Base-by-base conservation (phyloP, 306 rosid genomes). In the Hylodesmum podocarpum region DNA sequence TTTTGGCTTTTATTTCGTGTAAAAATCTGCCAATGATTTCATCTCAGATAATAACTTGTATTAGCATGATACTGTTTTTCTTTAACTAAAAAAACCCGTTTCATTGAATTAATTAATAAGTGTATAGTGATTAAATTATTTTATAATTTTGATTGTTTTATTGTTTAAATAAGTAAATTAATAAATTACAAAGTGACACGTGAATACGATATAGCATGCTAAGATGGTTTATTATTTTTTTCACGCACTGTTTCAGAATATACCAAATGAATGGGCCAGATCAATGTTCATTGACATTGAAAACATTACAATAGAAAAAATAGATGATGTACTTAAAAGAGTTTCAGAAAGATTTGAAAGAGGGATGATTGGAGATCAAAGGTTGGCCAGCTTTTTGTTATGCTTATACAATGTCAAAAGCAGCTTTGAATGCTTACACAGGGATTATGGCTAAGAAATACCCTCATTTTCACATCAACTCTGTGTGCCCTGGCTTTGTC, bases 401-500 rank as follows among this genome's bases (percentile, higher is more conserved):
- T 16, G 83, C 79, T 22, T 85, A 85, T 40, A 46, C 58, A 59
- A 57, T 85, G 28, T 81, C 88, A 53, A 85, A 85, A 85, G 83
- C 81, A 61, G 83, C 81, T 71, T 43, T 85, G 33, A 85, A 85
- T 78, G 80, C 81, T 29, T 85, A 85, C 72, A 85, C 86, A 69
- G 81, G 86, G 46, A 21, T 62, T 2, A 63, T 81, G 80, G 86
- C 88, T 16, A 81, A 47, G 70, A 85, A 66, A 25, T 78, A 43
- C 63, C 81, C 88, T 10, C 33, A 8, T 71, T 73, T 78, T 22
- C 46, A 40, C 18, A 70, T 81, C n/a, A 85, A 85, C 53, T 68
- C 67, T 44, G 81, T 85, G 21, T 85, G 86, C 41, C 88, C 88
- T 61, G 88, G 86, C 27, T 85, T 55, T 69, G 86, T 81, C 9